These are phyloP conservation scores for Flaveria floridana DNA, from an alignment of 140 eudicot genomes.

Conservation along the genomic window DNA sequence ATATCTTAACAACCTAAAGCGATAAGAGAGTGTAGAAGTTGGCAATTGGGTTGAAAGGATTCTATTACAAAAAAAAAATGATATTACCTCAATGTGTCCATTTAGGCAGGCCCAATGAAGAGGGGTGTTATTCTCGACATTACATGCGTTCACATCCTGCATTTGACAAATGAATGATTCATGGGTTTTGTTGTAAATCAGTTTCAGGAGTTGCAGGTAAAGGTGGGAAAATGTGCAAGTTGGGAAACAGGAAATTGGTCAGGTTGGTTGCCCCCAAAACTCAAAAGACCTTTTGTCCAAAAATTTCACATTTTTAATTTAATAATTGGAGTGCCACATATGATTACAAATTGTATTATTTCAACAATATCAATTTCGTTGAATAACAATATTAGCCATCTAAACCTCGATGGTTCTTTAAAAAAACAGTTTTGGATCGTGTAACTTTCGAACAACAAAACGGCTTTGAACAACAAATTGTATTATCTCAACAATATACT, in stretches of 20 bases:
- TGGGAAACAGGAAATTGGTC: neutral
- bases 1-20: conserved; percentile 38
- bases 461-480: too few relatives aligned
- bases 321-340: neutral
- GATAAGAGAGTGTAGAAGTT: too few relatives aligned
- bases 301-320: neutral
- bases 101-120: conserved; percentile 98
- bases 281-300: neutral
- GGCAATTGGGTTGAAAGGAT: too few relatives aligned
- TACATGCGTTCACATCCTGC: conserved; percentile 78
- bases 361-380: neutral
- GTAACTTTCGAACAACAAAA: too few relatives aligned
- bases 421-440: too few relatives aligned
- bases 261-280: neutral
- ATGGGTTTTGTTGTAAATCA: neutral
- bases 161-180: conserved; percentile 15
- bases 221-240: neutral
- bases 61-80: too few relatives aligned
- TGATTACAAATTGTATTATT: neutral
- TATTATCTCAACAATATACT: too few relatives aligned
- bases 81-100: conserved; percentile 66
- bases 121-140: conserved; percentile 79
- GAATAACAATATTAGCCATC: neutral
- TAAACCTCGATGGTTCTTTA: too few relatives aligned
- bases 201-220: neutral